phyloP scores from a whole-genome alignment of 306 rosid species.

The Cucumis cinereus region DNA sequence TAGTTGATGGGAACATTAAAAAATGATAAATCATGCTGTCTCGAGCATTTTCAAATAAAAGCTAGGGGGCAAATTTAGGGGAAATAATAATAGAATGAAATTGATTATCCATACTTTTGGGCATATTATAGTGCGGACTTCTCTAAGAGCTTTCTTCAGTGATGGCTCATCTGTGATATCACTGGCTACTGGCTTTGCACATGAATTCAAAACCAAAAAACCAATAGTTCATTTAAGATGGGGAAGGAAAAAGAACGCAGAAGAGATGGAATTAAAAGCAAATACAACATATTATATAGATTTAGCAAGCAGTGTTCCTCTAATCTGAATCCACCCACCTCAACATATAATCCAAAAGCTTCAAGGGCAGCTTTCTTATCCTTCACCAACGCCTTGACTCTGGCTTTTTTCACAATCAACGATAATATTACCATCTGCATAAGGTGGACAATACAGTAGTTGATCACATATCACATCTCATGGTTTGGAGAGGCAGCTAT shows the following conservation, averaged over 20 bases:
- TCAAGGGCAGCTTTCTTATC: conserved; percentile 81
- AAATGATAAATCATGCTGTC: not conserved
- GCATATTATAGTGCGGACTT: conserved; percentile 76
- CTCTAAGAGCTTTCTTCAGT: conserved; percentile 58
- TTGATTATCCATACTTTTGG: conserved; percentile 50
- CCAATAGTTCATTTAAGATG: conserved; percentile 8
- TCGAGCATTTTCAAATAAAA: not conserved
- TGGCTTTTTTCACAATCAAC: conserved; percentile 63
- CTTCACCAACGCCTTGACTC: conserved; percentile 74
- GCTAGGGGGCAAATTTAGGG: not conserved
- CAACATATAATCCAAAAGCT: conserved; percentile 89
- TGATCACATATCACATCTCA: not conserved
- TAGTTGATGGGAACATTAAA: not conserved
- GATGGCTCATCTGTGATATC: conserved; percentile 53
- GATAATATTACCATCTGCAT: conserved; percentile 86
- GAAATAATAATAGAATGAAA: not conserved
- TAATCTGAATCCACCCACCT: conserved; percentile 35
- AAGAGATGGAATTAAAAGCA: not conserved
- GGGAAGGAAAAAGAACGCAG: not conserved
- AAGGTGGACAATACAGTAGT: conserved; percentile 13
- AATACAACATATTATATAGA: not conserved
- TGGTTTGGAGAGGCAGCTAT: not conserved
- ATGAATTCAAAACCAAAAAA: conserved; percentile 12
- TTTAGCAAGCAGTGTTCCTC: not conserved
- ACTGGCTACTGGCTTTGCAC: conserved; percentile 56